These are phyloP conservation scores for Calonectria leucothoes DNA, from an alignment of 2,329 filamentous ascomycete species.

Conservation along the genomic window DNA sequence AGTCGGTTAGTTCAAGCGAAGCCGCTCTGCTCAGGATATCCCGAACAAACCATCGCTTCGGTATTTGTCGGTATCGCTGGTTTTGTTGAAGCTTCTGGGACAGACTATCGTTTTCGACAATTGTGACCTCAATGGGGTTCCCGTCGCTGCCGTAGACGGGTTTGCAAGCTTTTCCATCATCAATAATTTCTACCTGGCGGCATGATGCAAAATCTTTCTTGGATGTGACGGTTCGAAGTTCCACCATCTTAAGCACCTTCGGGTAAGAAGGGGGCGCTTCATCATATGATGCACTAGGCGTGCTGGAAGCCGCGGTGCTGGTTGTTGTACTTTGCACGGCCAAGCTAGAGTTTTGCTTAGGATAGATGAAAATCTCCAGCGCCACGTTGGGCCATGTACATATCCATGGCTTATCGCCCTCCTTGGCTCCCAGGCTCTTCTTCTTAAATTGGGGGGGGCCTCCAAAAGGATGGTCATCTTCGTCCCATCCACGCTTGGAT, in stretches of 20 bases:
- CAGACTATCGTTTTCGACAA: constrained; percentile 51
- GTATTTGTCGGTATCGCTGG: constrained; percentile 5
- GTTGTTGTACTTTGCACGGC: constrained; percentile 24
- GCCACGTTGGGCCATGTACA: constrained; percentile 68
- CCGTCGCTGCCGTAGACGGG: constrained; percentile 52
- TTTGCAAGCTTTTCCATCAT: constrained; percentile 49
- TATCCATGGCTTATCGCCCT: constrained; percentile 67
- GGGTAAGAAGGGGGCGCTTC: constrained; percentile 54
- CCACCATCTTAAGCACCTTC: constrained; percentile 65
- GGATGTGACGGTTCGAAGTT: constrained; percentile 57
- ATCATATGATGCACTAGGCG: constrained; percentile 1
- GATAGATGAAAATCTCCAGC: constrained; percentile 69
- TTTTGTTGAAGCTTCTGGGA: constrained; percentile 6
- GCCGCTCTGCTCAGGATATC: constrained; percentile 27
- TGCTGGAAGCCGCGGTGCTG: constrained; percentile 25
- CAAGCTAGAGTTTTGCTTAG: constrained; percentile 60
- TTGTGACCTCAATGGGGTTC: constrained; percentile 55
- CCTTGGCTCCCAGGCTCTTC: constrained; percentile 44
- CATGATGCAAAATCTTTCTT: constrained; percentile 55
- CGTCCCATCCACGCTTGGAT: constrained; percentile 43
- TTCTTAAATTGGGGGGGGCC: constrained; percentile 42
- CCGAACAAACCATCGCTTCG: constrained; percentile 25
- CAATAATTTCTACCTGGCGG: constrained; percentile 59
- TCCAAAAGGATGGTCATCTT: constrained; percentile 15
- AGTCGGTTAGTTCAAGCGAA: constrained; percentile 57